Percentiles rank a stretch among this genome's conserved stretches.
phyloP scores from a whole-genome alignment of 2,329 filamentous ascomycete species.

The Fusarium kyushuense region DNA sequence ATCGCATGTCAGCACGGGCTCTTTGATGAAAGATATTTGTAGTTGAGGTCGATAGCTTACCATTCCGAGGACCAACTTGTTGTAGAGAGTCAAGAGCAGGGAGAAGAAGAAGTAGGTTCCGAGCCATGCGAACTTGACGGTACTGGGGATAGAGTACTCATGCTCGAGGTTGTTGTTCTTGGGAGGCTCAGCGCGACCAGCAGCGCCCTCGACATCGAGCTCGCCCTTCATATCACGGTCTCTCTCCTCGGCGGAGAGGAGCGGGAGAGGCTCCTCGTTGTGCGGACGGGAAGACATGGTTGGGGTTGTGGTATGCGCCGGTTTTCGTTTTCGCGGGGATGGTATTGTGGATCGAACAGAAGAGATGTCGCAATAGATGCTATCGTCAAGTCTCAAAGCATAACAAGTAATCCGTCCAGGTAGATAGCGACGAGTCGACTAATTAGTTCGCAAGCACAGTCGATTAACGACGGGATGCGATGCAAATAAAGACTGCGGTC shows the following conservation, averaged over 20 bases:
- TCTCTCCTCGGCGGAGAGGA: slow-evolving; percentile 51
- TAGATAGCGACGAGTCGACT: slow-evolving; percentile 19
- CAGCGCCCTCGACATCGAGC: slow-evolving; percentile 52
- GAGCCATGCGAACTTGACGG: slow-evolving; percentile 63
- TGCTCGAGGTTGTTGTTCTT: slow-evolving; percentile 55
- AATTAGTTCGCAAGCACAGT: slow-evolving; percentile 19
- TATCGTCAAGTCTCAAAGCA: slow-evolving; percentile 24
- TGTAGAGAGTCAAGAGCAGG: slow-evolving; percentile 66
- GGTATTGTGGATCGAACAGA: slow-evolving; percentile 5
- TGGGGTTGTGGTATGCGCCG: slow-evolving; percentile 28
- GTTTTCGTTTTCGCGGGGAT: slow-evolving; percentile 20
- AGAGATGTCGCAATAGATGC: slow-evolving; percentile 10
- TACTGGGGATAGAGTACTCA: slow-evolving; percentile 60
- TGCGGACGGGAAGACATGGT: slow-evolving; percentile 53
- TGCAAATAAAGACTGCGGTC: slow-evolving; percentile 20
- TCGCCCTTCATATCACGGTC: slow-evolving; percentile 49
- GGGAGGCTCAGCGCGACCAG: slow-evolving; percentile 46
- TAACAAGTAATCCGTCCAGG: slow-evolving; percentile 11
- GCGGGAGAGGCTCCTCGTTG: slow-evolving; percentile 50
- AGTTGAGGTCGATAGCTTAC: slow-evolving; percentile 50
- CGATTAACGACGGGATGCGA: slow-evolving; percentile 32
- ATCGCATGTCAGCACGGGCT: slow-evolving; percentile 34
- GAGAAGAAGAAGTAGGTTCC: slow-evolving; percentile 65
- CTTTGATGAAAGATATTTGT: no score
- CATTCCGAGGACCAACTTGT: slow-evolving; percentile 68